phyloP scores from a whole-genome alignment of 1,284 basidiomycete genomes.

The Rhodotorula sp. region DNA sequence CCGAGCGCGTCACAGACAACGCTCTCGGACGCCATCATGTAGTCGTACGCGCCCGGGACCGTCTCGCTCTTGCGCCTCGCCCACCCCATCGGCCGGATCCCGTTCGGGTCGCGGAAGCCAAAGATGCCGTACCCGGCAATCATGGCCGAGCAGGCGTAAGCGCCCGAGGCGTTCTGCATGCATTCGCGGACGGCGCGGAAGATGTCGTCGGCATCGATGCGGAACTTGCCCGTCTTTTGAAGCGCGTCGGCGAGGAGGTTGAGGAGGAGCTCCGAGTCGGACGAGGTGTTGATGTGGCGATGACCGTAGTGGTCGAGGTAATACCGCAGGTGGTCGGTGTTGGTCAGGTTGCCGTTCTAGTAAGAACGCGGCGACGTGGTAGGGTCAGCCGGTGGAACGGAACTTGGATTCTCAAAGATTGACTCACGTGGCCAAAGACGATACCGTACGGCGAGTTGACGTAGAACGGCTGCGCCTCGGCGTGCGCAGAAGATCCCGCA shows the following conservation, averaged over 20 bases:
- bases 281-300: slow-evolving; percentile 97
- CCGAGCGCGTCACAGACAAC: slow-evolving; percentile 92
- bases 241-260: slow-evolving; percentile 98
- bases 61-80: slow-evolving; percentile 43
- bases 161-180: slow-evolving; percentile 85
- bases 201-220: slow-evolving; percentile 99
- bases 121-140: slow-evolving; percentile 98
- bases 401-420: too few species aligned
- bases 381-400: background rate
- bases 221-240: slow-evolving; percentile 97
- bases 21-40: slow-evolving; percentile 91
- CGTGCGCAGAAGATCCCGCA: slow-evolving; percentile 91
- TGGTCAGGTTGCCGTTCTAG: slow-evolving; percentile 98
- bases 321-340: slow-evolving; percentile 77
- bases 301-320: slow-evolving; percentile 97
- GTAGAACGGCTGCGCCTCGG: slow-evolving; percentile 99
- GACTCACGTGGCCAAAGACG: slow-evolving; percentile 84
- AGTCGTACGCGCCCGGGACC: slow-evolving; percentile 58
- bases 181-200: slow-evolving; percentile 88
- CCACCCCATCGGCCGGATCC: slow-evolving; percentile 88
- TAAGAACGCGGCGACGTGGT: background rate
- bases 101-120: slow-evolving; percentile 98
- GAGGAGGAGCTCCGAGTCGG: slow-evolving; percentile 93
- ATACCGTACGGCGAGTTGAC: slow-evolving; percentile 99
- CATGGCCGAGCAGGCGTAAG: slow-evolving; percentile 97